Conservation (phyloP, 306 rosid species). For the Rosa lucieae region DNA sequence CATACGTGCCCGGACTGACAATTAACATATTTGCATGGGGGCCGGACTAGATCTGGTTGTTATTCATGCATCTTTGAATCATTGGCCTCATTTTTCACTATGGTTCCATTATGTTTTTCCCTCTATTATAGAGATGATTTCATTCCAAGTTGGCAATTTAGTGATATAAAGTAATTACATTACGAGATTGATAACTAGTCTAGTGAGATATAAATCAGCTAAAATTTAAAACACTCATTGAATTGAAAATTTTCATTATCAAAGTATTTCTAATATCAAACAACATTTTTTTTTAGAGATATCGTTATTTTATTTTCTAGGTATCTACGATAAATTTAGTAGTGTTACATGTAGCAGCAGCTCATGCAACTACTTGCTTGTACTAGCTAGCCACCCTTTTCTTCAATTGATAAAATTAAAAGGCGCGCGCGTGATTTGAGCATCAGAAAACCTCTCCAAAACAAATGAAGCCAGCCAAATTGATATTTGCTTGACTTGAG, state of each 20-base stretch:
- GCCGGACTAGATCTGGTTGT: not conserved
- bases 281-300: too few species aligned
- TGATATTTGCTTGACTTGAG: not conserved
- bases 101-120: not conserved
- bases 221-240: too few species aligned
- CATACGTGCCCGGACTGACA: not conserved
- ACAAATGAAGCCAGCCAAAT: not conserved
- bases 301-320: too few species aligned
- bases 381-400: not conserved
- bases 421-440: not conserved
- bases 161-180: not conserved
- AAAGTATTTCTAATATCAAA: too few species aligned
- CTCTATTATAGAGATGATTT: too few species aligned
- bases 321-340: too few species aligned
- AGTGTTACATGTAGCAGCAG: not conserved
- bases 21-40: not conserved
- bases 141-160: not conserved
- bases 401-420: not conserved
- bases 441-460: not conserved
- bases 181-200: too few species aligned
- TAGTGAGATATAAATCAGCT: too few species aligned
- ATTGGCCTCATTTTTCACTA: not conserved
- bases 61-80: not conserved
- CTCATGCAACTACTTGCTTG: not conserved
- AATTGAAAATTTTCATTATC: too few species aligned